Conservation (phyloP, 2,329 filamentous ascomycete genomes). For the Colletotrichum somersetense region DNA sequence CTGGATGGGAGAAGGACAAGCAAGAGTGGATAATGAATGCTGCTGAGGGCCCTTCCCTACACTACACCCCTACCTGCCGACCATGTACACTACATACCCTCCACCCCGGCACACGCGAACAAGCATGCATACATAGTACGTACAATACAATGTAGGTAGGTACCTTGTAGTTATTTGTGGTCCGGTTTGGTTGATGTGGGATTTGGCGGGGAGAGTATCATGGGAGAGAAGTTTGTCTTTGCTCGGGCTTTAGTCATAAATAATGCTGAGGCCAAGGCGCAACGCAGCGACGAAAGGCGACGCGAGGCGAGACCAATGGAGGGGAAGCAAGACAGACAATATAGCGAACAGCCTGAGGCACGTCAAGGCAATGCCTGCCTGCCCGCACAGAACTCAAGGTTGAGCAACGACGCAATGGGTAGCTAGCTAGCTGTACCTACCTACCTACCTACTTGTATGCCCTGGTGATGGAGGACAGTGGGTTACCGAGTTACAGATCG, state of each 20-base stretch:
- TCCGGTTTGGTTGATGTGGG: neutral
- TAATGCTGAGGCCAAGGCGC: constrained; percentile 34
- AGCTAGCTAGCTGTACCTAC: neutral
- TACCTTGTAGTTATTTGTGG: constrained; percentile 11
- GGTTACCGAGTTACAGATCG: neutral
- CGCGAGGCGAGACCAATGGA: neutral
- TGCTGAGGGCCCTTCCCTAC: constrained; percentile 17
- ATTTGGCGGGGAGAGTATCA: constrained; percentile 19
- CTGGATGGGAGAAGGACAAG: constrained; percentile 24
- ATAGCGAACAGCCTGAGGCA: neutral
- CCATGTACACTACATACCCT: constrained; percentile 4
- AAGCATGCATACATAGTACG: neutral
- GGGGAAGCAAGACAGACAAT: neutral
- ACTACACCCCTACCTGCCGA: neutral
- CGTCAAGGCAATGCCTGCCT: neutral
- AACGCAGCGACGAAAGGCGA: constrained; percentile 10
- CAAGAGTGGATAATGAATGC: constrained; percentile 34
- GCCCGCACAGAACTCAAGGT: too few relatives aligned
- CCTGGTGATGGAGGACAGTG: neutral
- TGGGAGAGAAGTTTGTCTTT: constrained; percentile 20
- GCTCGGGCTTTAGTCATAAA: constrained; percentile 23
- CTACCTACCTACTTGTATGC: neutral
- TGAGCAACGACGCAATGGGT: too few relatives aligned
- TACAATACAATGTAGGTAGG: neutral
- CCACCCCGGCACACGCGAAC: neutral